phyloP scores from a whole-genome alignment of 1,284 basidiomycete species.

The Inonotus obliquus region DNA sequence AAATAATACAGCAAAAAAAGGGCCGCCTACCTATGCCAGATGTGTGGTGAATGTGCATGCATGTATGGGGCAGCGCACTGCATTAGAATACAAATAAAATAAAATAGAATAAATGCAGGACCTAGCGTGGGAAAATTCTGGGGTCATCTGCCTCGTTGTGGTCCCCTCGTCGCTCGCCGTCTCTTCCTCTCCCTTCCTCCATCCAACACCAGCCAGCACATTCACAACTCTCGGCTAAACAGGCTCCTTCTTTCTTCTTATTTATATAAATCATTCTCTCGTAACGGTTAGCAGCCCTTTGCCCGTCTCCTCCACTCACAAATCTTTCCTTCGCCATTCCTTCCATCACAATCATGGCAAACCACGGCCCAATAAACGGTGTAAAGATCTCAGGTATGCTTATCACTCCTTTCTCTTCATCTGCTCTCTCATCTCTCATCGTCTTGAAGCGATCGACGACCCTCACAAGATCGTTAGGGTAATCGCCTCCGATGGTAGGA shows the following conservation, averaged over 20 bases:
- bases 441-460: slow-evolving; percentile 75
- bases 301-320: slow-evolving; percentile 5
- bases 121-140: not conserved
- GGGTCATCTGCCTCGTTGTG: not conserved
- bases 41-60: too few species aligned
- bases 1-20: too few species aligned
- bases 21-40: too few species aligned
- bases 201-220: not conserved
- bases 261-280: slow-evolving; percentile 6
- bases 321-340: slow-evolving; percentile 10
- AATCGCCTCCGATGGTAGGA: slow-evolving; percentile 91
- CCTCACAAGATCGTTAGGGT: slow-evolving; percentile 94
- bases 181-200: not conserved
- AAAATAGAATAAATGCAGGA: too few species aligned
- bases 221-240: not conserved
- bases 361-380: slow-evolving; percentile 83
- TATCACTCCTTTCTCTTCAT: slow-evolving; percentile 25
- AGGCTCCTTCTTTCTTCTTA: slow-evolving; percentile 5
- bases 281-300: not conserved
- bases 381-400: slow-evolving; percentile 85
- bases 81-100: too few species aligned
- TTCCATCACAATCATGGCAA: slow-evolving; percentile 46
- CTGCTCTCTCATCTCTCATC: slow-evolving; percentile 23
- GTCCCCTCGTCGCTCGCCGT: not conserved
- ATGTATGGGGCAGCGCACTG: too few species aligned